phyloP scores from a whole-genome alignment of 192 early-diverging fungal species.

The Linnemannia zychae region DNA sequence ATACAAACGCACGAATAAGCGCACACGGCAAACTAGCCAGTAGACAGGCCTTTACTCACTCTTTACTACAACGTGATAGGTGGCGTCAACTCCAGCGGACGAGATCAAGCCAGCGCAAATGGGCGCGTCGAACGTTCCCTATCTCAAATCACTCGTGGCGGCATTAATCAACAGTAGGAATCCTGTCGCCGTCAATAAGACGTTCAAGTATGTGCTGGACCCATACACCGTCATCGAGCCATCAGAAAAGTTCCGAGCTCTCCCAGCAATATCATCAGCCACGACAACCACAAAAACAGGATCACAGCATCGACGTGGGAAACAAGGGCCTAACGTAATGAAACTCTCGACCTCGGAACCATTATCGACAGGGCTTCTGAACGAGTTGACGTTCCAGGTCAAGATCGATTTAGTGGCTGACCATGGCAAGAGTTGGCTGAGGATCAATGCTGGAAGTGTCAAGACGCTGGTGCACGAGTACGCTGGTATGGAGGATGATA shows the following conservation, averaged over 20 bases:
- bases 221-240: constrained; percentile 44
- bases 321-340: constrained; percentile 11
- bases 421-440: constrained; percentile 62
- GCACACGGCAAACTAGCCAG: background rate
- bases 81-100: constrained; percentile 34
- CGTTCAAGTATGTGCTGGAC: constrained; percentile 37
- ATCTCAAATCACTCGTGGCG: constrained; percentile 40
- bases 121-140: constrained; percentile 40
- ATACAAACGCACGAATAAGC: too few relatives aligned
- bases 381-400: constrained; percentile 38
- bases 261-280: background rate
- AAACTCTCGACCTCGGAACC: constrained; percentile 22
- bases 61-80: constrained; percentile 2
- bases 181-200: constrained; percentile 37
- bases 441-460: constrained; percentile 64
- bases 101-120: constrained; percentile 49
- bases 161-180: constrained; percentile 37
- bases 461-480: constrained; percentile 63
- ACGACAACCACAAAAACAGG: background rate
- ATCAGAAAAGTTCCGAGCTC: constrained; percentile 32
- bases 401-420: constrained; percentile 66
- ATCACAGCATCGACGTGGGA: background rate
- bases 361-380: constrained; percentile 16
- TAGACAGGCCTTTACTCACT: background rate
- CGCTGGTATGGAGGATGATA: constrained; percentile 58